Percentiles rank a stretch among this genome's conserved stretches.
phyloP scores from a whole-genome alignment of 441 rosid genomes.

The Sinapis alba region DNA sequence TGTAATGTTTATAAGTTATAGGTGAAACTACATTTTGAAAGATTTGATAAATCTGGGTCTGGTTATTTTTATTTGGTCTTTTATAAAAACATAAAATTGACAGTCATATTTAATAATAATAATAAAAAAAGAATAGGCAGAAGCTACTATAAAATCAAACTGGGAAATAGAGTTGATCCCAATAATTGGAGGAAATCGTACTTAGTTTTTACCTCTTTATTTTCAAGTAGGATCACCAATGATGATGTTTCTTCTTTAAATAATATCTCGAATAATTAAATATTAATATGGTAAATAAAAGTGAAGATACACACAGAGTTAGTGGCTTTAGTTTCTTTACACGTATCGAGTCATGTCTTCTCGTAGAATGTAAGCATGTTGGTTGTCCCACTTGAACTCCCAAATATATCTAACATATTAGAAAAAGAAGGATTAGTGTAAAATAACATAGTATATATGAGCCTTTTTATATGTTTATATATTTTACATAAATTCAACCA shows the following conservation, averaged over 20 bases:
- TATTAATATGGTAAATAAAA: constrained; percentile 17
- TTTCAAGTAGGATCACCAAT: constrained; percentile 52
- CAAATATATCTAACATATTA: constrained; percentile 37
- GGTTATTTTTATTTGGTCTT: constrained; percentile 3
- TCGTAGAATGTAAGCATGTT: constrained; percentile 55
- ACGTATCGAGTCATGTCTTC: constrained; percentile 51
- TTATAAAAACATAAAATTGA: background rate
- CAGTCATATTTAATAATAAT: background rate
- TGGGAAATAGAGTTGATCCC: constrained; percentile 44
- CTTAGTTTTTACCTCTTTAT: constrained; percentile 26
- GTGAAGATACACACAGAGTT: constrained; percentile 40
- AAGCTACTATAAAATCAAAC: constrained; percentile 24
- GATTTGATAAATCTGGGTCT: constrained; percentile 8
- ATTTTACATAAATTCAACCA: constrained; percentile 41
- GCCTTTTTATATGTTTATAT: constrained; percentile 20
- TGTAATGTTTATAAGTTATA: background rate
- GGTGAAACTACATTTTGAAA: background rate
- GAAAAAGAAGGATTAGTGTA: constrained; percentile 20
- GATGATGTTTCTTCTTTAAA: constrained; percentile 44
- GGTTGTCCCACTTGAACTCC: constrained; percentile 57
- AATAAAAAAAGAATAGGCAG: constrained; percentile 2
- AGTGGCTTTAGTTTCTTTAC: constrained; percentile 56
- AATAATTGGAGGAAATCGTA: constrained; percentile 60
- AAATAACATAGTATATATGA: constrained; percentile 14
- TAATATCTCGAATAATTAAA: constrained; percentile 19